Evolutionary conservation across 139 green algal genomes (phyloP).

Genomic region (Chlamydomonas schloesseri): DNA sequence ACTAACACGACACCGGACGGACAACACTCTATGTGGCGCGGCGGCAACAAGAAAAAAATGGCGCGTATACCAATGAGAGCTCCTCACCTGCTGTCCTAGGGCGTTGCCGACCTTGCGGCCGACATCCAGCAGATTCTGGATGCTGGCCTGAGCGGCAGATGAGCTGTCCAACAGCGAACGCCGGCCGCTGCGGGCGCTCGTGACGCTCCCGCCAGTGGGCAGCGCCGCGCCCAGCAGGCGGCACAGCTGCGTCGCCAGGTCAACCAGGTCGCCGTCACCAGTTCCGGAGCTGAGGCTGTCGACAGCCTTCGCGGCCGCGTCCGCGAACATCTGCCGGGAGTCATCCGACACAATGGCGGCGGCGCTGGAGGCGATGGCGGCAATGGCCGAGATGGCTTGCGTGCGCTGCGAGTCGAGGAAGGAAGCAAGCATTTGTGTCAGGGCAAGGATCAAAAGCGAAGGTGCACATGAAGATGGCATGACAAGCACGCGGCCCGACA

Average conservation of each 20-base stretch:
- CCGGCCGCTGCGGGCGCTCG: background rate
- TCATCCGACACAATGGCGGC: background rate
- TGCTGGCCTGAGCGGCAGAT: background rate
- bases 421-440: too few species aligned
- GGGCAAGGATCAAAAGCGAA: too few species aligned
- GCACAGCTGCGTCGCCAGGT: background rate
- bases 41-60: too few species aligned
- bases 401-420: too few species aligned
- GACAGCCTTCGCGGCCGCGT: too few species aligned
- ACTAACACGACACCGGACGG: too few species aligned
- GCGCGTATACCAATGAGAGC: too few species aligned
- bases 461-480: too few species aligned
- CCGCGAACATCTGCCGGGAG: background rate
- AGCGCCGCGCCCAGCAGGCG: background rate
- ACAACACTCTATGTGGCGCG: too few species aligned
- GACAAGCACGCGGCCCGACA: too few species aligned
- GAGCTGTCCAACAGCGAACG: background rate
- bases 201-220: background rate
- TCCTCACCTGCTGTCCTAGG: background rate
- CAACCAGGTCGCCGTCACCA: too few species aligned
- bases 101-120: background rate
- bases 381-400: background rate
- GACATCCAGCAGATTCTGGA: background rate
- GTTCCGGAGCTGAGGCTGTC: background rate
- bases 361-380: background rate